Base-by-base conservation (phyloP, 2,329 filamentous ascomycete genomes). In the Byssothecium circinans region DNA sequence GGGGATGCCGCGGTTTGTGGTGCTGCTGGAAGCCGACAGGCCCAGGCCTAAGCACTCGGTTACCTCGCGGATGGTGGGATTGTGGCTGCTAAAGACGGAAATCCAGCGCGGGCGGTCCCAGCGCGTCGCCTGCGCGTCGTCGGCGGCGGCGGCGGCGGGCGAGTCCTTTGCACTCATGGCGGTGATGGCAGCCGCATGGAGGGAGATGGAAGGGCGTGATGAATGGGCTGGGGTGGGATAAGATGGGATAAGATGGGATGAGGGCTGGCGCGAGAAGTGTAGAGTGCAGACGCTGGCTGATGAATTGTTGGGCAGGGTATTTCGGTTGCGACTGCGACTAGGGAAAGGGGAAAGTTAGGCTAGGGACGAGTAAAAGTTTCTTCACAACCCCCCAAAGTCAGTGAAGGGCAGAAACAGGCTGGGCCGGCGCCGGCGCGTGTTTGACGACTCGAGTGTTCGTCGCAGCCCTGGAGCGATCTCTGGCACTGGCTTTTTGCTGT, bases 61-160 rank as follows among this genome's bases (percentile, higher is more conserved):
- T 22, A 70, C 64, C 52, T 70, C 64, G 54, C 67, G 67, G 50
- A 70, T 69, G 47, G 67, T 70, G 43, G 67, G 67, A 41, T 62
- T 66, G 57, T 69, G 67, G 52, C 61, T 65, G 50, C 61, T 65
- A 58, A 69, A 69, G 46, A 69, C 67, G 43, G 61, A 62, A 46
- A 69, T 65, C 67, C 67, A 69, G 50, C 62, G 58, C 30, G 57
- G 51, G 35, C 65, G 55, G 52, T 68, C 64, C 67, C 67, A 69
- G 53, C 67, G 65, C 49, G 54, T 54, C 41, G 67, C 61, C 48
- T 58, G 60, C 49, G 62, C 58, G 14, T 65, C 62, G 51, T 67
- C 66, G 48, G 64, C 50, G 18, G 25, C n/a, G 22, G 30, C 66
- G 48, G 64, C 50, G 18, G 25, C n/a, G 22, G 30, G 15, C 19